Percentiles rank a stretch among this genome's conserved stretches.
Conservation (phyloP, 352 stramenopile genomes). For the Phytophthora cryptogea region DNA sequence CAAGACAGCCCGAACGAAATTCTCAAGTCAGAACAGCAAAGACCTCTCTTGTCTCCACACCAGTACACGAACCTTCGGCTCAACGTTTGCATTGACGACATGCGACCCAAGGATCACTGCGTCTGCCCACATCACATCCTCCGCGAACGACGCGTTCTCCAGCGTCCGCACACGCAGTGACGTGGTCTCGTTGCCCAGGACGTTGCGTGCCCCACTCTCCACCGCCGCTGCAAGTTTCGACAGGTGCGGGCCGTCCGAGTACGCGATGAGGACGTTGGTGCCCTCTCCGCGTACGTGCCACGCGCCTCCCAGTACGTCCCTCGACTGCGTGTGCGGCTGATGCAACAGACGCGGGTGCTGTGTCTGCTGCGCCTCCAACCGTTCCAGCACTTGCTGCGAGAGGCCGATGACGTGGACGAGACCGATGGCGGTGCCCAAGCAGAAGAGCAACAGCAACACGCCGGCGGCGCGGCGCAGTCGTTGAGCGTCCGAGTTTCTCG, state of each 20-base stretch:
- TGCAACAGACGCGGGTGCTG: constrained; percentile 23
- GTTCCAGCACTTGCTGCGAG: constrained; percentile 44
- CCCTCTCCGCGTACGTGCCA: constrained; percentile 19
- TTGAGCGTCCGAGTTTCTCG: neutral
- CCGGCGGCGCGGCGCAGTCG: constrained; percentile 18
- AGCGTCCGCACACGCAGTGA: constrained; percentile 60
- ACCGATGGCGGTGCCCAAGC: constrained; percentile 36
- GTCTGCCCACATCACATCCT: constrained; percentile 86
- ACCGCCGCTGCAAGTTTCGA: constrained; percentile 73
- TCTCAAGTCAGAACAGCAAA: neutral
- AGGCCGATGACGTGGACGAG: constrained; percentile 47
- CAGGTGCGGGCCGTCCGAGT: constrained; percentile 72
- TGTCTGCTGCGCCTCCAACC: constrained; percentile 34
- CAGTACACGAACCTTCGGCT: constrained; percentile 60
- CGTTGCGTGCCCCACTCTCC: constrained; percentile 45
- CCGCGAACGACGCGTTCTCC: constrained; percentile 67
- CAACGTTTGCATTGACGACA: constrained; percentile 89
- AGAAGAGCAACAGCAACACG: constrained; percentile 41
- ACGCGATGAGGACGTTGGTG: constrained; percentile 71
- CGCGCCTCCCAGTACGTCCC: constrained; percentile 14
- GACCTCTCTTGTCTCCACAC: neutral
- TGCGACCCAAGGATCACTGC: constrained; percentile 84
- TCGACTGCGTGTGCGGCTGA: constrained; percentile 24
- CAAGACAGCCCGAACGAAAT: neutral
- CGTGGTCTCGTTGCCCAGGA: constrained; percentile 35